phyloP scores from a whole-genome alignment of 345 rosid species.

The Corymbia maculata region DNA sequence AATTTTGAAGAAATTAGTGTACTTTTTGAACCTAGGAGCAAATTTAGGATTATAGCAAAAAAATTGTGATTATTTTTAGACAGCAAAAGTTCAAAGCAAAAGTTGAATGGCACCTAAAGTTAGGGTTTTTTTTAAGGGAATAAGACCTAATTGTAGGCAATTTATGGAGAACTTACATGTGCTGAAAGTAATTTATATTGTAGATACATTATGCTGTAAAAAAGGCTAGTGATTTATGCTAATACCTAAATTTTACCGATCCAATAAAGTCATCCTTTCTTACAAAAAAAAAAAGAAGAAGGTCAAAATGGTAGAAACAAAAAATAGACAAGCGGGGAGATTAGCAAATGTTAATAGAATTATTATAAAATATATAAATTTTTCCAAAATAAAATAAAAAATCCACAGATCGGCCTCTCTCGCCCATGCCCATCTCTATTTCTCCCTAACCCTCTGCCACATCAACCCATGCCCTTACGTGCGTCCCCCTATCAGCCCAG shows the following conservation, averaged over 20 bases:
- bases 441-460: neutral
- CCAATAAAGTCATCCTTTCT: neutral
- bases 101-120: neutral
- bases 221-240: neutral
- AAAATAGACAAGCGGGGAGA: neutral
- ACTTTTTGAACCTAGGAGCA: rapidly evolving
- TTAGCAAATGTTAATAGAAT: neutral
- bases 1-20: neutral
- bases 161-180: rapidly evolving
- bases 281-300: neutral
- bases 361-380: too few species aligned
- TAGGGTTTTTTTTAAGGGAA: neutral
- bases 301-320: neutral
- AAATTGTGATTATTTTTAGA: too few species aligned
- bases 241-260: rapidly evolving
- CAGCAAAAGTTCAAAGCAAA: neutral
- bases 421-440: neutral
- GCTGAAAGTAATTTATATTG: neutral
- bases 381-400: too few species aligned
- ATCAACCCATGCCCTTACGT: neutral
- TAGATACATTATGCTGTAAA: neutral
- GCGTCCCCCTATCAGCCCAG: rapidly evolving
- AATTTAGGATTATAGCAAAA: neutral
- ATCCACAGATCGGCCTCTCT: neutral
- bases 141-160: neutral